Conservation (phyloP, 2,329 filamentous ascomycete species). For the Laburnicola sp. region DNA sequence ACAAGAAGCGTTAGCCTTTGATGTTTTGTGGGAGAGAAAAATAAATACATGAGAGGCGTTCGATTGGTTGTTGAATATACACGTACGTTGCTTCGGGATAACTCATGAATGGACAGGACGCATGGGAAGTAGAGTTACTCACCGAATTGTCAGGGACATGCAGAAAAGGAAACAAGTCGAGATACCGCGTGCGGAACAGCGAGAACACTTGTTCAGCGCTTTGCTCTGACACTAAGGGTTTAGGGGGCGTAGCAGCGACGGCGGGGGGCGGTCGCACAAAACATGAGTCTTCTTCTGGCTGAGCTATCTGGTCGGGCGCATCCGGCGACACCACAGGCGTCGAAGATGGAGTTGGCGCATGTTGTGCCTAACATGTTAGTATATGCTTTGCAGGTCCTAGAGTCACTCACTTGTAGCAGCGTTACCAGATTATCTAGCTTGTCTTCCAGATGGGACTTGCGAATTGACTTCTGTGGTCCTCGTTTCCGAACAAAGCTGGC, state of each 20-base stretch:
- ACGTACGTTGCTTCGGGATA: too few species aligned
- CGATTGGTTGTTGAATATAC: too few species aligned
- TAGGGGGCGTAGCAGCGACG: not conserved
- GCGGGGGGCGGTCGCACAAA: not conserved
- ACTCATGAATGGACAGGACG: too few species aligned
- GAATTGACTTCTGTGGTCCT: conserved; percentile 10
- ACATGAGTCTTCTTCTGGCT: not conserved
- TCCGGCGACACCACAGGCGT: not conserved
- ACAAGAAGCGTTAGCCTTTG: not conserved
- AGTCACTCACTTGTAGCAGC: conserved; percentile 23
- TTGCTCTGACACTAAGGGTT: not conserved
- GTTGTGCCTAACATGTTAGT: not conserved
- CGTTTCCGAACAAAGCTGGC: conserved; percentile 16
- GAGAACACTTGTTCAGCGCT: conserved; percentile 11
- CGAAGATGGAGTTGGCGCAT: not conserved
- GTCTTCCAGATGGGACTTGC: conserved; percentile 31
- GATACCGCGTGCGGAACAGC: conserved; percentile 14
- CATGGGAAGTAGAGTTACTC: not conserved
- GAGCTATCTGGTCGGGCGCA: not conserved
- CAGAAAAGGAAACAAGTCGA: conserved; percentile 18
- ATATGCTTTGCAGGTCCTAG: not conserved
- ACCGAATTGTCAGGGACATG: conserved; percentile 8
- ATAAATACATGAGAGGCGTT: too few species aligned
- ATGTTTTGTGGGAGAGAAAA: not conserved
- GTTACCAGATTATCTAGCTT: conserved; percentile 37